Evolutionary conservation across 768 basidiomycete genomes (phyloP).

Genomic region (Boletus tomentosulus): DNA sequence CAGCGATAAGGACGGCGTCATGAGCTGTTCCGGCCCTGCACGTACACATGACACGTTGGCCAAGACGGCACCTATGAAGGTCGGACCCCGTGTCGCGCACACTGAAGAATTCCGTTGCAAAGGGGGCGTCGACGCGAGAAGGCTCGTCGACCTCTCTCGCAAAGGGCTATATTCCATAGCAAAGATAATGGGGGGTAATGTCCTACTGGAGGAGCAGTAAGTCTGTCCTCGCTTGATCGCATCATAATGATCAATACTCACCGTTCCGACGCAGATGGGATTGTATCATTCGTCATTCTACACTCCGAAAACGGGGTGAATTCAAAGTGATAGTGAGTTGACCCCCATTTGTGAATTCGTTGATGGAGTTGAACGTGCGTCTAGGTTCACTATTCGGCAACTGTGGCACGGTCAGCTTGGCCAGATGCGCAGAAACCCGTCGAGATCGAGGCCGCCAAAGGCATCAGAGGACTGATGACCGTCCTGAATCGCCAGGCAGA

Average conservation of each 20-base stretch:
- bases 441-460: slow-evolving; percentile 32
- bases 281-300: slow-evolving; percentile 32
- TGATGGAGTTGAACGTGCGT: slow-evolving; percentile 10
- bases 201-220: slow-evolving; percentile 35
- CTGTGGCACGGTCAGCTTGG: slow-evolving; percentile 32
- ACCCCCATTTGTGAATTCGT: slow-evolving; percentile 4
- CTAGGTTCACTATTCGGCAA: slow-evolving; percentile 34
- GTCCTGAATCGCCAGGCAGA: slow-evolving; percentile 32
- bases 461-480: slow-evolving; percentile 36
- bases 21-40: slow-evolving; percentile 34
- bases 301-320: slow-evolving; percentile 25
- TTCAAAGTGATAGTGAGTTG: slow-evolving; percentile 34
- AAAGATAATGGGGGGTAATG: slow-evolving; percentile 34
- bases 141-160: slow-evolving; percentile 33
- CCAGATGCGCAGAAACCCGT: slow-evolving; percentile 38
- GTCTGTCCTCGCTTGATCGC: slow-evolving; percentile 17
- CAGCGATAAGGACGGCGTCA: slow-evolving; percentile 24
- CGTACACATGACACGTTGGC: slow-evolving; percentile 23
- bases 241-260: slow-evolving; percentile 11
- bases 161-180: slow-evolving; percentile 31
- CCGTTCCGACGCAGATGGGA: slow-evolving; percentile 31
- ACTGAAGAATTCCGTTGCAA: slow-evolving; percentile 33
- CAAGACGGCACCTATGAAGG: slow-evolving; percentile 21
- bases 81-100: slow-evolving; percentile 34
- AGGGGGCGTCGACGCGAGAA: slow-evolving; percentile 34